A percentile compares a stretch with the other conserved stretches of the same genome.
Conservation (phyloP, 495 filamentous ascomycete genomes). For the Neurospora sp. region DNA sequence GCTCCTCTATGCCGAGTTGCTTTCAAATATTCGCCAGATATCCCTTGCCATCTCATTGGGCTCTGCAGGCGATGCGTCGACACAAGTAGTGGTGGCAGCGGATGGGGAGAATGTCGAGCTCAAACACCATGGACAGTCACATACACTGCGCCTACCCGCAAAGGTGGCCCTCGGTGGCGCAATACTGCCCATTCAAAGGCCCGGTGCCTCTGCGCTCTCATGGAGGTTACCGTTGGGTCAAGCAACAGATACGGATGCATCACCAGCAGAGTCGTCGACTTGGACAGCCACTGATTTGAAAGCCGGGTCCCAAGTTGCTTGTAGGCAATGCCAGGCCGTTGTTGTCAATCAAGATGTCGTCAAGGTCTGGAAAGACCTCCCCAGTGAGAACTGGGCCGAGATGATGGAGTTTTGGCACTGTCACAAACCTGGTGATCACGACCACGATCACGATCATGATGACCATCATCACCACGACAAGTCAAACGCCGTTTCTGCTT, state of each 20-base stretch:
- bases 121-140: constrained; percentile 41
- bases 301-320: constrained; percentile 45
- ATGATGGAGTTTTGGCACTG: constrained; percentile 99
- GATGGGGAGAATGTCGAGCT: constrained; percentile 43
- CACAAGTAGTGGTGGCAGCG: constrained; percentile 38
- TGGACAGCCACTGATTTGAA: constrained; percentile 65
- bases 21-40: constrained; percentile 77
- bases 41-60: constrained; percentile 61
- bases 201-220: constrained; percentile 41
- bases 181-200: constrained; percentile 24
- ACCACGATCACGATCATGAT: constrained; percentile 17
- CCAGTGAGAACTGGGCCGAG: constrained; percentile 95
- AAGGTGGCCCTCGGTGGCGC: constrained; percentile 33
- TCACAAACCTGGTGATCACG: constrained; percentile 60
- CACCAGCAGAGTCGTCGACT: constrained; percentile 34
- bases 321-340: constrained; percentile 46
- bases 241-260: constrained; percentile 16
- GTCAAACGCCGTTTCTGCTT: background rate
- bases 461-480: background rate
- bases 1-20: constrained; percentile 71
- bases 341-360: constrained; percentile 36
- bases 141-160: constrained; percentile 56
- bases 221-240: constrained; percentile 55
- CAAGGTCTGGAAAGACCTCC: constrained; percentile 81
- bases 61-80: constrained; percentile 32